phyloP scores from a whole-genome alignment of 805 yeast species.

The Zygotorulaspora florentina region DNA sequence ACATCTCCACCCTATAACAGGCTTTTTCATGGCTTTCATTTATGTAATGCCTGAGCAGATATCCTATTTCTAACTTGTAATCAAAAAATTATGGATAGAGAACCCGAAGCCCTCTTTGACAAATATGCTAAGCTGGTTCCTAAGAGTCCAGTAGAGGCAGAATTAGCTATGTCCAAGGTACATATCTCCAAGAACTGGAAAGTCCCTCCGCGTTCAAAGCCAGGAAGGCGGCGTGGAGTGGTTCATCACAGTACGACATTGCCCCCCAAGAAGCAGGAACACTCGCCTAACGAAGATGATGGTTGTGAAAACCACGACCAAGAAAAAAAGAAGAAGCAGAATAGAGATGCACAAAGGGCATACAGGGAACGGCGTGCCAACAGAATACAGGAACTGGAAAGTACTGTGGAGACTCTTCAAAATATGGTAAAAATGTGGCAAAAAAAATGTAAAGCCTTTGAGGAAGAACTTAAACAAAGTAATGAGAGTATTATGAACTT shows the following conservation, averaged over 20 bases:
- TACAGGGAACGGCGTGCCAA: conserved; percentile 85
- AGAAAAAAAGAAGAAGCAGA: conserved; percentile 82
- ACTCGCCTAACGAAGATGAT: conserved; percentile 1
- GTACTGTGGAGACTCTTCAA: conserved; percentile 26
- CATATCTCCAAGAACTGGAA: conserved; percentile 63
- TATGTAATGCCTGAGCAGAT: no score
- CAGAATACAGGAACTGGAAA: conserved; percentile 72
- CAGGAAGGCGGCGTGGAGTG: conserved; percentile 52
- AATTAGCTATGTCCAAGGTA: conserved; percentile 15
- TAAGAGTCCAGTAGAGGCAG: conserved; percentile 9
- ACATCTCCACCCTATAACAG: no score
- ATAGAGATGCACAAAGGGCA: conserved; percentile 91
- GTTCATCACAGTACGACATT: neutral
- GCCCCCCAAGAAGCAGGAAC: neutral
- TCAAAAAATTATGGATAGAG: neutral
- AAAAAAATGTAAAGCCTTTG: conserved; percentile 40
- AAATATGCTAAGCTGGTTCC: conserved; percentile 15
- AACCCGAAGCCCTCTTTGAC: conserved; percentile 2
- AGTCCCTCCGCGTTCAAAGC: conserved; percentile 74
- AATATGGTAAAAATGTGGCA: conserved; percentile 61
- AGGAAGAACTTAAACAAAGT: conserved; percentile 11
- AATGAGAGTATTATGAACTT: neutral
- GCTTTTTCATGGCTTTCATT: no score
- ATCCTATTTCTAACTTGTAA: no score
- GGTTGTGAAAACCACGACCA: conserved; percentile 3